These are phyloP conservation scores for Trametes cubensis DNA, from an alignment of 768 basidiomycete genomes.

Conservation along the genomic window DNA sequence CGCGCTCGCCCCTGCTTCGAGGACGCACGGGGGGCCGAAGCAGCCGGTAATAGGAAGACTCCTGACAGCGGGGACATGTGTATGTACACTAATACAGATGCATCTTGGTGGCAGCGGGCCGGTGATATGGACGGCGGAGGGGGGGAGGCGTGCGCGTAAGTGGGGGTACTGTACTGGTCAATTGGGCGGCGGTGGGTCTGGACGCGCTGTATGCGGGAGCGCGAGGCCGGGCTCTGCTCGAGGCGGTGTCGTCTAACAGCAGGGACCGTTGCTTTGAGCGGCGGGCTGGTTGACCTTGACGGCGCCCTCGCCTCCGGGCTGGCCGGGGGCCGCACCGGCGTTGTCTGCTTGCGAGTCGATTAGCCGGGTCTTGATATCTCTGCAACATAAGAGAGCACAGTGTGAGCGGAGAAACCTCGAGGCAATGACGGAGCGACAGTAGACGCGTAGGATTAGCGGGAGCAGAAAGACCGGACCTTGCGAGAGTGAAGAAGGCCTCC, in stretches of 20 bases:
- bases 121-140: neutral
- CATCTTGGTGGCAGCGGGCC: neutral
- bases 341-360: constrained; percentile 90
- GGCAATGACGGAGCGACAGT: neutral
- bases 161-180: no score
- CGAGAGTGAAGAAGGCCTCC: constrained; percentile 96
- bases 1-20: neutral
- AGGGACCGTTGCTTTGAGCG: constrained; percentile 46
- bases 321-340: constrained; percentile 40
- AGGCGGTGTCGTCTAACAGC: constrained; percentile 43
- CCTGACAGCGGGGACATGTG: constrained; percentile 13
- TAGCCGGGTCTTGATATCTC: constrained; percentile 96
- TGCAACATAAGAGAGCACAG: constrained; percentile 33
- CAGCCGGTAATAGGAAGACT: constrained; percentile 11
- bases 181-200: no score
- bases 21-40: constrained; percentile 8
- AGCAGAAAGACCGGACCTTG: constrained; percentile 61
- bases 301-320: constrained; percentile 52
- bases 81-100: constrained; percentile 19
- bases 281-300: constrained; percentile 68
- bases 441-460: neutral
- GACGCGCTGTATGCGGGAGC: constrained; percentile 10
- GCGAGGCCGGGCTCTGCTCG: neutral
- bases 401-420: constrained; percentile 16
- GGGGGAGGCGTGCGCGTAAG: neutral